phyloP scores from a whole-genome alignment of 192 early-diverging fungal species.

The Rhizoclosmatium sp. region DNA sequence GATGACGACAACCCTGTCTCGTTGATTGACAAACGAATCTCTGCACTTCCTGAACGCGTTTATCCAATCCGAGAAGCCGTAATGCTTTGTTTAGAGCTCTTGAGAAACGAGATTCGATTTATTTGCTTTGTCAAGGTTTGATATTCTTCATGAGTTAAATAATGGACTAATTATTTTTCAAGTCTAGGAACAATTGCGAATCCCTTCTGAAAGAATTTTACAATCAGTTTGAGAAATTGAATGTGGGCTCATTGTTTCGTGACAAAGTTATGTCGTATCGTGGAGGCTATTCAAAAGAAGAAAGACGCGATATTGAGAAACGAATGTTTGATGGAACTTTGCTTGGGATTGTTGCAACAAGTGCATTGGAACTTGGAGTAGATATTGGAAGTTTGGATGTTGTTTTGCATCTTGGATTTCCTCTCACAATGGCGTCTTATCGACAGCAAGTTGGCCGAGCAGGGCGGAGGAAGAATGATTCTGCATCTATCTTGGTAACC shows the following conservation, averaged over 20 bases:
- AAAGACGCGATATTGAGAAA: conserved; percentile 75
- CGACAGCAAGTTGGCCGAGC: conserved; percentile 83
- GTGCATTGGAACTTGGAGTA: conserved; percentile 83
- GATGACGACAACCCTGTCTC: not conserved
- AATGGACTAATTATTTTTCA: conserved; percentile 46
- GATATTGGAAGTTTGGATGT: conserved; percentile 79
- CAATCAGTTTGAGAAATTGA: conserved; percentile 40
- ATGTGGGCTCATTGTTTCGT: conserved; percentile 10
- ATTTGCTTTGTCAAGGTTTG: conserved; percentile 53
- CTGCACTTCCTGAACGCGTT: conserved; percentile 4
- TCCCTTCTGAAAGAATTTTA: conserved; percentile 46
- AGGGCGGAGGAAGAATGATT: conserved; percentile 66
- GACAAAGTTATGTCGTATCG: conserved; percentile 71
- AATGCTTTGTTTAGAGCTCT: conserved; percentile 10
- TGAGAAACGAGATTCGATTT: conserved; percentile 29
- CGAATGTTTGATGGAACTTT: conserved; percentile 72
- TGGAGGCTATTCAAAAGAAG: conserved; percentile 75
- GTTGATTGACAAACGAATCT: no score
- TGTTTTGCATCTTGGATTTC: conserved; percentile 79
- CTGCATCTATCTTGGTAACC: conserved; percentile 68
- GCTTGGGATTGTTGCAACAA: conserved; percentile 74
- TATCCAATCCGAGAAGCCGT: conserved; percentile 5
- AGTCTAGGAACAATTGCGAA: conserved; percentile 63
- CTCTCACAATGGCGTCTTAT: conserved; percentile 61
- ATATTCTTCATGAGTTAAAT: not conserved